Evolutionary conservation across 2,329 filamentous ascomycete genomes (phyloP), one percentile per base, ranked within the genome.

Genomic region (Aspergillus sp.): DNA sequence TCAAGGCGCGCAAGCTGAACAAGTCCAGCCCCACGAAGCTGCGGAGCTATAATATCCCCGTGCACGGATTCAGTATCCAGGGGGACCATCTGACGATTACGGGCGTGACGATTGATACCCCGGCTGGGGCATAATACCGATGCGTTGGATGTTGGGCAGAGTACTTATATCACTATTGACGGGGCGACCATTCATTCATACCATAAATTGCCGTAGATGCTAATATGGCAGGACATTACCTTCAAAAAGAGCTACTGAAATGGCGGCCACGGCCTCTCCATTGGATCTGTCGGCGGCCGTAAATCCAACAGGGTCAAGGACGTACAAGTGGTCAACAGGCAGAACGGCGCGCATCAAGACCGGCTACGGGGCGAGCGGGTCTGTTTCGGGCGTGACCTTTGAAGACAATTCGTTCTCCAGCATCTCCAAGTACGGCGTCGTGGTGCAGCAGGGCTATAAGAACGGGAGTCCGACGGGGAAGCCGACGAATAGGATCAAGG

Each of bases 71-170:
- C 56, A 73, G 75, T 54, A 65, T 75, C 27, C 60, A 69, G 43
- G 78, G 79, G 6, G 80, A 86, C 67, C 75, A 73, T 56, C 66
- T 87, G 55, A 82, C 70, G 37, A 64, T 88, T 23, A 76, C 76
- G 24, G 67, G 75, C 45, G 77, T 87, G 64, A 82, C 77, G 23
- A 82, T 87, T 60, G 81, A 87, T 69, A 84, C 86, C 74, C 77
- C 77, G 5, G 83, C 75, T 17, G 85, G 85, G 35, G 80, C 65
- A 81, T 64, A 86, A 86, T 76, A 86, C 83, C 0, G 84, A 86
- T 65, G 84, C 78, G 1, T 86, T 86, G 63, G 83, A 86, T 57
- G 77, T 86, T 49, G 80, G 81, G 50, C 74, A 69, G 37, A 83
- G 78, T 37, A 75, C 67, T 21, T 76, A 76, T 41, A 75, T 86